These are phyloP conservation scores for Rosa persica DNA, from an alignment of 306 rosid species.

Conservation along the genomic window DNA sequence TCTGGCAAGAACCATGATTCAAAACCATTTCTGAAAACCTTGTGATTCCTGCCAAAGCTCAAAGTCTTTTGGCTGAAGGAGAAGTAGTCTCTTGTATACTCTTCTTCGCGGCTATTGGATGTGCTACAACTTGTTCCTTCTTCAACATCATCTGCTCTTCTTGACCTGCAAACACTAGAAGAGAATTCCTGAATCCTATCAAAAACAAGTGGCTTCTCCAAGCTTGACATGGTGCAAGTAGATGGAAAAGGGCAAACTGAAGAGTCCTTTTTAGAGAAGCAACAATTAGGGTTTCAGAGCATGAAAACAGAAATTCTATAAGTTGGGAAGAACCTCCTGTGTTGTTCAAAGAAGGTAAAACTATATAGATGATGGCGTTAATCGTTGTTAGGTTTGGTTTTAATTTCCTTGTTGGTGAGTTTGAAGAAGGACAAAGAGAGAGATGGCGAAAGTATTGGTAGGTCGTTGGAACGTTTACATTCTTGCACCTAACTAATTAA, in stretches of 20 bases:
- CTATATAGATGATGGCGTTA: background rate
- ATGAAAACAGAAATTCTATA: no score
- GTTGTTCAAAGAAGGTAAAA: background rate
- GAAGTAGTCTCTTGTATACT: conserved; percentile 40
- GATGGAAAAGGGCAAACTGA: conserved; percentile 27
- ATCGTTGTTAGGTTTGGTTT: background rate
- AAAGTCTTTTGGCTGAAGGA: conserved; percentile 39
- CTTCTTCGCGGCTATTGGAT: conserved; percentile 53
- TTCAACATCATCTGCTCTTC: conserved; percentile 49
- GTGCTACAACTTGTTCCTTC: conserved; percentile 79
- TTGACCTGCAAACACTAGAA: conserved; percentile 74
- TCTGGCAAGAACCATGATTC: conserved; percentile 30
- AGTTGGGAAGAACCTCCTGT: background rate
- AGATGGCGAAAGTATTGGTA: background rate
- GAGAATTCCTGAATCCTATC: conserved; percentile 79
- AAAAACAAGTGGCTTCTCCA: conserved; percentile 90
- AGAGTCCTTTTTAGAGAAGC: background rate
- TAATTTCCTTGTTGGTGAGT: background rate
- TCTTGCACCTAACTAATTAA: background rate
- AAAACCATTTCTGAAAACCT: conserved; percentile 38
- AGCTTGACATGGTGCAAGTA: conserved; percentile 68
- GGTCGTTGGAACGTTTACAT: background rate
- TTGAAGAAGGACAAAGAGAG: background rate
- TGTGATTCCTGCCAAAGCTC: conserved; percentile 39
- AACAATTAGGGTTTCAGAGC: background rate